A percentile compares a stretch with the other conserved stretches of the same genome.
Conservation (phyloP, 805 yeast genomes). For the Candida parachauliodes region DNA sequence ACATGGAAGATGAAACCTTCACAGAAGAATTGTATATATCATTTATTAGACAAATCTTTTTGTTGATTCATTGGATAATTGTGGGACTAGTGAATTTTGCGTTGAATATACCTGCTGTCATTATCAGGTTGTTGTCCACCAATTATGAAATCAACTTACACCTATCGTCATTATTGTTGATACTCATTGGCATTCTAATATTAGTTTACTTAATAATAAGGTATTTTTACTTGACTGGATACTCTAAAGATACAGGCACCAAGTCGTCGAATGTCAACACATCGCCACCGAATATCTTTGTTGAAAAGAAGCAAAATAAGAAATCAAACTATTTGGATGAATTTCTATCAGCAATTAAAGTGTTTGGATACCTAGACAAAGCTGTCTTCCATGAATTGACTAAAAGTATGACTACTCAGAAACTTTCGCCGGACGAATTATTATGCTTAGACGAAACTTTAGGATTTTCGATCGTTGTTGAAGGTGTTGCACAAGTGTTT, state of each 20-base stretch:
- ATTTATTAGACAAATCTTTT: neutral
- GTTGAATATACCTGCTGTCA: conserved; percentile 12
- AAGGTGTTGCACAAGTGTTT: conserved; percentile 81
- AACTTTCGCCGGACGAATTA: conserved; percentile 72
- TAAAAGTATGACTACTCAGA: conserved; percentile 85
- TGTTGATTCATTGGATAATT: conserved; percentile 2
- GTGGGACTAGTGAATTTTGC: neutral
- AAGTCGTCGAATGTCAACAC: conserved; percentile 19
- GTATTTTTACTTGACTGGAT: conserved; percentile 59
- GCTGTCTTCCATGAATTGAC: conserved; percentile 92
- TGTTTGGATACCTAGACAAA: conserved; percentile 88
- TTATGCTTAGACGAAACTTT: conserved; percentile 66
- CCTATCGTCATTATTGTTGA: conserved; percentile 38
- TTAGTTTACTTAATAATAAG: conserved; percentile 41
- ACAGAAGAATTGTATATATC: neutral
- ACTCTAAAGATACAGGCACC: conserved; percentile 41
- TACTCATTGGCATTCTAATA: conserved; percentile 23
- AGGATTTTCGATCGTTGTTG: conserved; percentile 91
- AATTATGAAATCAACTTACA: conserved; percentile 51
- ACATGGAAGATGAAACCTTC: neutral
- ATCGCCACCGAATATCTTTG: conserved; percentile 11
- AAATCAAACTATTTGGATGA: conserved; percentile 75
- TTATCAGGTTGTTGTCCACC: conserved; percentile 25
- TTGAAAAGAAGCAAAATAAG: conserved; percentile 24
- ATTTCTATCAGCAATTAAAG: conserved; percentile 83